Evolutionary conservation across 202 grass and related monocot species (phyloP).

Genomic region (Musa balbisiana): DNA sequence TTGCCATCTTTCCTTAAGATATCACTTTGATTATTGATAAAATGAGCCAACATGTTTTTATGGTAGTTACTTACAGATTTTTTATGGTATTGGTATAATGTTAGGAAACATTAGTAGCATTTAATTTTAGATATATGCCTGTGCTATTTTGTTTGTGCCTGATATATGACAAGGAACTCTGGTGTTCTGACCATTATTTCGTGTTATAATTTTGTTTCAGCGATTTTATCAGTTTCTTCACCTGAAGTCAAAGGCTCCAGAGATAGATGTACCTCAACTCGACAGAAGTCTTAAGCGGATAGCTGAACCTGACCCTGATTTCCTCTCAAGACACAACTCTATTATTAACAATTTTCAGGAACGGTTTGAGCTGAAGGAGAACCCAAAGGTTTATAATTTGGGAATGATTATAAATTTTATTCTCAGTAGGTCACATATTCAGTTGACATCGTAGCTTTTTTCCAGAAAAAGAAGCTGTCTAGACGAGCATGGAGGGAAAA

Average conservation of each 20-base stretch:
- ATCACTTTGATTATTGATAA: conserved; percentile 7
- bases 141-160: not conserved
- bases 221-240: conserved; percentile 80
- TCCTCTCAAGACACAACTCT: conserved; percentile 39
- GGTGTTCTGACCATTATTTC: not conserved
- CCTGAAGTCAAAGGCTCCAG: conserved; percentile 74
- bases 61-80: not conserved
- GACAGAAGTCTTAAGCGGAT: conserved; percentile 59
- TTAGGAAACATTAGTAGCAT: no score
- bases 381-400: conserved; percentile 57
- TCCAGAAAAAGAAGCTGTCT: conserved; percentile 69
- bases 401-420: conserved; percentile 2
- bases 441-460: not conserved
- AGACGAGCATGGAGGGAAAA: conserved; percentile 35
- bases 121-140: no score
- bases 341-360: conserved; percentile 47
- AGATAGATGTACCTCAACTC: conserved; percentile 59
- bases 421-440: not conserved
- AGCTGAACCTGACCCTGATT: conserved; percentile 48
- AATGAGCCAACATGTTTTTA: not conserved
- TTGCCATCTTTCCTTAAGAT: conserved; percentile 13
- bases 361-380: conserved; percentile 70
- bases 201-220: conserved; percentile 29
- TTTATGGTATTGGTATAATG: not conserved
- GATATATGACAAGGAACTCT: not conserved